A percentile compares a stretch with the other conserved stretches of the same genome.
Evolutionary conservation across 2,329 filamentous ascomycete genomes (phyloP).

Genomic region (Exophiala bonariae): DNA sequence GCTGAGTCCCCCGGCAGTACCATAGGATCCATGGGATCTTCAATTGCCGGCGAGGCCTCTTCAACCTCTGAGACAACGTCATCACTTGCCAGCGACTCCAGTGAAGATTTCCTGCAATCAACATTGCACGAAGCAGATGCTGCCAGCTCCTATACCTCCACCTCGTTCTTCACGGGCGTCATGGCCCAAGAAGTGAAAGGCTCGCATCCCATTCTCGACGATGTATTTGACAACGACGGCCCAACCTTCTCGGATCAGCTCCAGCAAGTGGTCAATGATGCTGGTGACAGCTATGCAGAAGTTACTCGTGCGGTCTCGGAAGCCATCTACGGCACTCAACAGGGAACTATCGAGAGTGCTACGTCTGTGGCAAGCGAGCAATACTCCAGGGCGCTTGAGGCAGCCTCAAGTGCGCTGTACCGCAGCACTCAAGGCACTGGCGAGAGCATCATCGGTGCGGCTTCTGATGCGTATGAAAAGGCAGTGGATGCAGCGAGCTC

Average conservation of each 20-base stretch:
- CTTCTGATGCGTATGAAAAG: slow-evolving; percentile 55
- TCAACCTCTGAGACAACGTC: slow-evolving; percentile 4
- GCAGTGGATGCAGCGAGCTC: slow-evolving; percentile 61
- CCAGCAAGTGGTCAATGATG: slow-evolving; percentile 52
- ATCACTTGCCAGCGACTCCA: slow-evolving; percentile 8
- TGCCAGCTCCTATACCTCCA: slow-evolving; percentile 10
- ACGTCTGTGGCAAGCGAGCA: slow-evolving; percentile 57
- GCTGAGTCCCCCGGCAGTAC: not conserved
- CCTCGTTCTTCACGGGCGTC: slow-evolving; percentile 33
- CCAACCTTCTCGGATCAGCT: slow-evolving; percentile 52
- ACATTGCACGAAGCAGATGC: slow-evolving; percentile 16
- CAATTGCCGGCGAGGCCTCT: slow-evolving; percentile 8
- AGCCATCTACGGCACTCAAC: slow-evolving; percentile 50
- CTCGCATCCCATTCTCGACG: slow-evolving; percentile 49
- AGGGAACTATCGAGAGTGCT: slow-evolving; percentile 50
- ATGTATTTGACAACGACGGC: slow-evolving; percentile 49
- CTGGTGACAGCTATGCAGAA: slow-evolving; percentile 53
- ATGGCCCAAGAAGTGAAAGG: slow-evolving; percentile 52
- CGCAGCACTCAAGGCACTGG: slow-evolving; percentile 45
- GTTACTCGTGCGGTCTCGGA: slow-evolving; percentile 58
- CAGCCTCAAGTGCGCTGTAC: slow-evolving; percentile 58
- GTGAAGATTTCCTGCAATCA: slow-evolving; percentile 16
- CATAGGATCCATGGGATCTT: slow-evolving; percentile 3
- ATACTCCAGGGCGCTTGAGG: slow-evolving; percentile 57
- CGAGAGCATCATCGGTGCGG: slow-evolving; percentile 51